phyloP scores from a whole-genome alignment of 2,329 filamentous ascomycete genomes.

The Fragosphaeria purpurea region DNA sequence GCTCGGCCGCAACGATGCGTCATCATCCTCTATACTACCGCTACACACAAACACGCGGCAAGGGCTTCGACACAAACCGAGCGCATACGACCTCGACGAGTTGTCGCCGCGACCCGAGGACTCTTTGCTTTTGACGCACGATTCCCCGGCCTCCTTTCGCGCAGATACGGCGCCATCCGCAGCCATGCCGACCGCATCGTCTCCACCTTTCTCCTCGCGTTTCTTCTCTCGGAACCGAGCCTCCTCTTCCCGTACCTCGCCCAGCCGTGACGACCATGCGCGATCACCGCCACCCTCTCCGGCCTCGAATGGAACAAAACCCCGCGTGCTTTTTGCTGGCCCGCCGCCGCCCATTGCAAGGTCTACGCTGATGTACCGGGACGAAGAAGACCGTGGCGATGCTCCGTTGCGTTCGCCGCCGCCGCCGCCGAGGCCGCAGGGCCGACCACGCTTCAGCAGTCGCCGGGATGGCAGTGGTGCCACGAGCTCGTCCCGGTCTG shows the following conservation, averaged over 20 bases:
- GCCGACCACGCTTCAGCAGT: neutral
- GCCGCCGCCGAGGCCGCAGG: neutral
- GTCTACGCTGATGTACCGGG: slow-evolving; percentile 28
- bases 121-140: slow-evolving; percentile 12
- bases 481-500: no score
- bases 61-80: slow-evolving; percentile 19
- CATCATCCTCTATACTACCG: slow-evolving; percentile 18
- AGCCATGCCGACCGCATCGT: neutral
- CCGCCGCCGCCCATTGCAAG: slow-evolving; percentile 41
- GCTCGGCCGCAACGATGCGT: slow-evolving; percentile 14
- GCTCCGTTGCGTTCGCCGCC: neutral
- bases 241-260: slow-evolving; percentile 2
- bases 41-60: slow-evolving; percentile 16
- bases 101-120: slow-evolving; percentile 22
- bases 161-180: neutral
- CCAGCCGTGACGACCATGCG: slow-evolving; percentile 4
- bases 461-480: no score
- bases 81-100: slow-evolving; percentile 25
- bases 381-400: slow-evolving; percentile 18
- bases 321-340: slow-evolving; percentile 31
- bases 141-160: slow-evolving; percentile 4
- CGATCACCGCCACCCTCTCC: neutral
- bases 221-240: slow-evolving; percentile 2
- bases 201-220: neutral
- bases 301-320: slow-evolving; percentile 16